These are phyloP conservation scores for Microcos paniculata DNA, from an alignment of 345 rosid genomes.

Conservation along the genomic window DNA sequence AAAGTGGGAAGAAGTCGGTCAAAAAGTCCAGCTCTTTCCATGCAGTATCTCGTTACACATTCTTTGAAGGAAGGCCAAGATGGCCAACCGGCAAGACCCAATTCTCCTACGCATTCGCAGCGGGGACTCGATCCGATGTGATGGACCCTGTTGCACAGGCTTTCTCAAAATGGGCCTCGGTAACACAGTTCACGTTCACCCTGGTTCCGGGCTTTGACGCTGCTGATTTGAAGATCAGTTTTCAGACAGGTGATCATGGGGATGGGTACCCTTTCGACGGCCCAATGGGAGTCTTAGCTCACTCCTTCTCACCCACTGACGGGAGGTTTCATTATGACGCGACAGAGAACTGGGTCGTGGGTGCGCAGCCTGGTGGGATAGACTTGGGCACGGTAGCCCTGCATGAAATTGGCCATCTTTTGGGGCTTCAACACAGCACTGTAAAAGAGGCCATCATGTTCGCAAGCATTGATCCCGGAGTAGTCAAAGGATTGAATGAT, in stretches of 20 bases:
- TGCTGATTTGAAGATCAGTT: conserved; percentile 22
- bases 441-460: conserved; percentile 4
- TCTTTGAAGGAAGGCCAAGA: conserved; percentile 18
- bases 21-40: conserved; percentile 19
- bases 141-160: conserved; percentile 14
- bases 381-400: conserved; percentile 2
- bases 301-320: neutral
- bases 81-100: conserved; percentile 30
- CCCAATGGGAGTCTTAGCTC: neutral
- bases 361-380: neutral
- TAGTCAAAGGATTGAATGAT: neutral
- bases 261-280: conserved; percentile 9
- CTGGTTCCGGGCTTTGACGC: neutral
- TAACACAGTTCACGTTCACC: conserved; percentile 23
- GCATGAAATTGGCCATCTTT: conserved; percentile 19
- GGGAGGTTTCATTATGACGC: conserved; percentile 11
- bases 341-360: neutral
- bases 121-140: conserved; percentile 4
- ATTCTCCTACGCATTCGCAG: conserved; percentile 30
- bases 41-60: conserved; percentile 17
- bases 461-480: neutral
- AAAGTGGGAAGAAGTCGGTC: conserved; percentile 18
- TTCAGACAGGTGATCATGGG: neutral
- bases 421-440: neutral
- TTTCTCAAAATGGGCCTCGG: conserved; percentile 21